Evolutionary conservation across 2,329 filamentous ascomycete species (phyloP).

Genomic region (Fusarium sp.): DNA sequence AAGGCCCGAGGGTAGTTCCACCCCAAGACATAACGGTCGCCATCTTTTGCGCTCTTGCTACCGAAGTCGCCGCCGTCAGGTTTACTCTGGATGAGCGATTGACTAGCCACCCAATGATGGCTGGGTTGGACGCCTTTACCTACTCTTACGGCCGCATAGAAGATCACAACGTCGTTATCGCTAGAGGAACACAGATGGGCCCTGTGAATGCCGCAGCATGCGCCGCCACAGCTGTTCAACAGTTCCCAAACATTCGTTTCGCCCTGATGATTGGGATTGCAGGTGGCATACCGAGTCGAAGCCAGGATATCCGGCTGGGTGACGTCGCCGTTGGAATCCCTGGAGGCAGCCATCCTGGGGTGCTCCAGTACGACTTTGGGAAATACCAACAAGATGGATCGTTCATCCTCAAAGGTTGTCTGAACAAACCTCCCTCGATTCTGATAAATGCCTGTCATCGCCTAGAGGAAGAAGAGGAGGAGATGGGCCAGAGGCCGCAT

Average conservation of each 20-base stretch:
- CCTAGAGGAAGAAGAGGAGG: background rate
- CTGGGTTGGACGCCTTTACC: background rate
- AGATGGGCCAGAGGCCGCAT: background rate
- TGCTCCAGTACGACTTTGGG: background rate
- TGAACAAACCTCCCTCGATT: background rate
- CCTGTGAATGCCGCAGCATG: background rate
- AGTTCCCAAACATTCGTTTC: background rate
- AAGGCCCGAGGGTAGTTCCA: background rate
- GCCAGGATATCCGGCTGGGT: background rate
- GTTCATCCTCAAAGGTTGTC: background rate
- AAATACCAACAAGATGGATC: background rate
- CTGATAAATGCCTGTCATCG: background rate
- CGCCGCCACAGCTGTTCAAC: background rate
- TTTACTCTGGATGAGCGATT: background rate
- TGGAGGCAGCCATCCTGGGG: background rate
- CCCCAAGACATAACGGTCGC: background rate
- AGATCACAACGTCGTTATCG: background rate
- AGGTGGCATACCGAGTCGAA: background rate
- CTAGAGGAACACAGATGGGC: background rate
- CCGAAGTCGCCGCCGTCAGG: background rate
- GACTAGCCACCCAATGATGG: background rate
- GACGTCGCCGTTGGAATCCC: background rate
- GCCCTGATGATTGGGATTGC: background rate
- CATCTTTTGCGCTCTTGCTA: background rate
- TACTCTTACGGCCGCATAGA: background rate